phyloP scores from a whole-genome alignment of 2,329 filamentous ascomycete genomes.

The Clonostachys sp. region DNA sequence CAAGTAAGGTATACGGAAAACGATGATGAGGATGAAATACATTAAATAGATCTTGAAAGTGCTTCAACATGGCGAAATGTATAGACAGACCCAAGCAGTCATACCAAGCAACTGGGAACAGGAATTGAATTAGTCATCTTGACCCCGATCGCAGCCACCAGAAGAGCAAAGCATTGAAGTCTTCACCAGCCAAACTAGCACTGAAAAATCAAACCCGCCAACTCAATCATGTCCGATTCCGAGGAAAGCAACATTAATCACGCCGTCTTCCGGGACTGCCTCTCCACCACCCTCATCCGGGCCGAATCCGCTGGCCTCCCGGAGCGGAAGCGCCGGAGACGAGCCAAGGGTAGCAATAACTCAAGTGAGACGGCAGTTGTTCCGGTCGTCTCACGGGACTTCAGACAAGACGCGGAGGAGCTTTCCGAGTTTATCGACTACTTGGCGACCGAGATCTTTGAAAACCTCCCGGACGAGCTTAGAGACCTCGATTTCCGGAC shows the following conservation, averaged over 20 bases:
- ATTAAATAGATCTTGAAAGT: too few species aligned
- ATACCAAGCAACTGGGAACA: too few species aligned
- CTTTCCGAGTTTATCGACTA: slow-evolving; percentile 80
- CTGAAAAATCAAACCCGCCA: too few species aligned
- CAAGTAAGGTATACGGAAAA: too few species aligned
- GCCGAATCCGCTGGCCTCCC: slow-evolving; percentile 30
- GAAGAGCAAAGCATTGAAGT: too few species aligned
- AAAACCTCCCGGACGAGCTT: slow-evolving; percentile 55
- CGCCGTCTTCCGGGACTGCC: slow-evolving; percentile 67
- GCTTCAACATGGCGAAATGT: too few species aligned
- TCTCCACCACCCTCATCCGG: slow-evolving; percentile 65
- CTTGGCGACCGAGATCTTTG: slow-evolving; percentile 66
- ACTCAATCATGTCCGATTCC: too few species aligned
- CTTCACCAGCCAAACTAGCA: too few species aligned
- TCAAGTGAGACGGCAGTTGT: not conserved
- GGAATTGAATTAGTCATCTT: too few species aligned
- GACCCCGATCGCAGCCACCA: too few species aligned
- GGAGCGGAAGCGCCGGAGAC: slow-evolving; percentile 3
- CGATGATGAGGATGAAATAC: too few species aligned
- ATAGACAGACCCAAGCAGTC: too few species aligned
- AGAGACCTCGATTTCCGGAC: slow-evolving; percentile 56
- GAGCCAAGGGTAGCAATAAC: slow-evolving; percentile 6
- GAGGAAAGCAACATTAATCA: slow-evolving; percentile 13
- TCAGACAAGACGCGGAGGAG: slow-evolving; percentile 32
- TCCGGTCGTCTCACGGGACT: slow-evolving; percentile 4